Evolutionary conservation across 2,329 filamentous ascomycete genomes (phyloP).

Genomic region (Chaetomium sp.): DNA sequence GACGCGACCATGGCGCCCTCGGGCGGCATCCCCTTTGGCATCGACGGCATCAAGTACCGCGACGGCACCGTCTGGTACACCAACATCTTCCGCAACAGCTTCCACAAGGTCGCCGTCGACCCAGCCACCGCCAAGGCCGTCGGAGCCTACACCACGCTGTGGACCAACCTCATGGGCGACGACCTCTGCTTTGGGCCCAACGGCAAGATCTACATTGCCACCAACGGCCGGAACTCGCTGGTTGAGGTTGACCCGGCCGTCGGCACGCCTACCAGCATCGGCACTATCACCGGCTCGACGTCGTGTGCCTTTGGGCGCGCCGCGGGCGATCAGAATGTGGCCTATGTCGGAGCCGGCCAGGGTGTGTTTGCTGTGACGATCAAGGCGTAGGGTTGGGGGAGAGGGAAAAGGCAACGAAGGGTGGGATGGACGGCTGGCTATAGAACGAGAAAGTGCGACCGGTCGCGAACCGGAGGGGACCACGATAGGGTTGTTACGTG

Average conservation of each 20-base stretch:
- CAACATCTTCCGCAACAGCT: conserved; percentile 42
- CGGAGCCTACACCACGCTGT: conserved; percentile 36
- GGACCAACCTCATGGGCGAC: conserved; percentile 41
- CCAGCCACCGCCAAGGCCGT: conserved; percentile 35
- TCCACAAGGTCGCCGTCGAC: conserved; percentile 40
- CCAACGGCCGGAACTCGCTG: conserved; percentile 38
- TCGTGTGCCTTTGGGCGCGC: conserved; percentile 39
- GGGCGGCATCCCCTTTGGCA: conserved; percentile 40
- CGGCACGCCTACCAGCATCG: conserved; percentile 36
- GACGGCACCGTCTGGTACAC: conserved; percentile 41
- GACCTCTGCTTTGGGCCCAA: conserved; percentile 40
- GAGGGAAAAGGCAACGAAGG: not conserved
- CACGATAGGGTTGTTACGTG: no score
- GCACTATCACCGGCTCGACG: conserved; percentile 36
- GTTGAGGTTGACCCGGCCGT: conserved; percentile 39
- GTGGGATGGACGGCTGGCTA: not conserved
- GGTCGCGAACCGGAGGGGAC: no score
- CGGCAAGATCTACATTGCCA: conserved; percentile 40
- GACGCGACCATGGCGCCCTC: conserved; percentile 40
- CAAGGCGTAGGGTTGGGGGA: conserved; percentile 19
- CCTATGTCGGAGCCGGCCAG: conserved; percentile 37
- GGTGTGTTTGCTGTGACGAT: conserved; percentile 37
- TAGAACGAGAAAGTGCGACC: no score
- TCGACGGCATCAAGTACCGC: conserved; percentile 40
- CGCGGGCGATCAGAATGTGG: conserved; percentile 37